Conservation (phyloP, 1,284 basidiomycete genomes). For the Tylopilus sp. region DNA sequence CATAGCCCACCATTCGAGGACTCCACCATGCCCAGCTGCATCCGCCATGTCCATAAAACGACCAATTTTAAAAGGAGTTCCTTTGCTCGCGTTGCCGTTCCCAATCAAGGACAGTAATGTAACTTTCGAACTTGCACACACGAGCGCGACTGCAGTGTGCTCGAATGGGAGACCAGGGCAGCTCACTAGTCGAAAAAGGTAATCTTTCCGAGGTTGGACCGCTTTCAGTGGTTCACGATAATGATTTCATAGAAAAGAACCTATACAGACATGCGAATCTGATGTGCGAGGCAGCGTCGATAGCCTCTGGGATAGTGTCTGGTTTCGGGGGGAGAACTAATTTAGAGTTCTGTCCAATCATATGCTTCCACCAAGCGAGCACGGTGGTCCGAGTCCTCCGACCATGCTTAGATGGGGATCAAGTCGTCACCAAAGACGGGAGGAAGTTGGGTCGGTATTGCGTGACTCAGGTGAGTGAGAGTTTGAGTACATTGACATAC, state of each 20-base stretch:
- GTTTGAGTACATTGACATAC: slow-evolving; percentile 80
- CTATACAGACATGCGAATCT: too few relatives aligned
- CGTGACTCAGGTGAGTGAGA: slow-evolving; percentile 57
- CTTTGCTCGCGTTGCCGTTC: slow-evolving; percentile 58
- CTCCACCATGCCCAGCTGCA: slow-evolving; percentile 74
- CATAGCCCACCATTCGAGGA: slow-evolving; percentile 85
- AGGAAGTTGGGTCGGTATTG: slow-evolving; percentile 72
- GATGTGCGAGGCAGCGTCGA: slow-evolving; percentile 72
- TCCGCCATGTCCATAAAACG: slow-evolving; percentile 86
- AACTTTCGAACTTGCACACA: slow-evolving; percentile 81
- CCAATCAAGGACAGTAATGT: slow-evolving; percentile 80
- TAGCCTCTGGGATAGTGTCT: slow-evolving; percentile 67
- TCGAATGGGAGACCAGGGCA: slow-evolving; percentile 65
- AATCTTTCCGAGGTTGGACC: slow-evolving; percentile 39
- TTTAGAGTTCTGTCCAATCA: slow-evolving; percentile 66
- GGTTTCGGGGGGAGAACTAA: slow-evolving; percentile 63
- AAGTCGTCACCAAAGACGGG: slow-evolving; percentile 69
- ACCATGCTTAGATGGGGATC: slow-evolving; percentile 79
- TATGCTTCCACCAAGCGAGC: slow-evolving; percentile 84
- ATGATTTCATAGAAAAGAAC: background rate
- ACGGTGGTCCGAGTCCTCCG: slow-evolving; percentile 61
- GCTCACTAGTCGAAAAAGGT: slow-evolving; percentile 81
- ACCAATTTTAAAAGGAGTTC: slow-evolving; percentile 76
- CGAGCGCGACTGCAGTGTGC: slow-evolving; percentile 81
- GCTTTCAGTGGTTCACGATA: background rate